Evolutionary conservation across 192 early-diverging fungal genomes (phyloP).

Genomic region (Coemansia pectinata): DNA sequence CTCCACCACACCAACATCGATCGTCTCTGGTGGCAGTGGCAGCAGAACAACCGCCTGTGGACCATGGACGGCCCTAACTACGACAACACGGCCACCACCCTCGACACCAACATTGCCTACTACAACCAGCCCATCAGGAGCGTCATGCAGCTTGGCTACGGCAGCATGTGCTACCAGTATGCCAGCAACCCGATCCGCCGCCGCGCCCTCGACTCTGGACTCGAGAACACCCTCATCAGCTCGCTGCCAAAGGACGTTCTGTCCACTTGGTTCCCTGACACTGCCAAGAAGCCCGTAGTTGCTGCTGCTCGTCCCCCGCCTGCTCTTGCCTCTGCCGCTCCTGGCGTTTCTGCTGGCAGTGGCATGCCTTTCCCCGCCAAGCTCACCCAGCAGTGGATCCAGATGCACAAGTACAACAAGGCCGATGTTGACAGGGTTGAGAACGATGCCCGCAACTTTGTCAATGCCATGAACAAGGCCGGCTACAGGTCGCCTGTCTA

Average conservation of each 20-base stretch:
- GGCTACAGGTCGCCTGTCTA: slow-evolving; percentile 44
- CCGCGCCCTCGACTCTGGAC: slow-evolving; percentile 18
- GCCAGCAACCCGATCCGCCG: slow-evolving; percentile 39
- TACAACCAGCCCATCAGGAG: slow-evolving; percentile 40
- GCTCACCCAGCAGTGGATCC: slow-evolving; percentile 40
- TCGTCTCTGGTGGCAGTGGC: slow-evolving; percentile 58
- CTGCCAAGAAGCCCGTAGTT: slow-evolving; percentile 14
- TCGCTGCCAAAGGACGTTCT: slow-evolving; percentile 35
- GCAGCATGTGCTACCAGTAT: slow-evolving; percentile 57
- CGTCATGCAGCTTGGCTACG: slow-evolving; percentile 57
- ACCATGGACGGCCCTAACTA: slow-evolving; percentile 51
- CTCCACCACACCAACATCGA: slow-evolving; percentile 58
- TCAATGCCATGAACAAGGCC: slow-evolving; percentile 47
- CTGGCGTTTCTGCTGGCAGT: slow-evolving; percentile 9
- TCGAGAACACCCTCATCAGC: slow-evolving; percentile 13
- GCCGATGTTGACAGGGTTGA: slow-evolving; percentile 22
- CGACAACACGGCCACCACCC: slow-evolving; percentile 14
- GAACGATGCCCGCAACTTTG: slow-evolving; percentile 33
- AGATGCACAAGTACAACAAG: slow-evolving; percentile 32
- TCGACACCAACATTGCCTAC: slow-evolving; percentile 37
- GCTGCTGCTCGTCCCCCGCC: background rate
- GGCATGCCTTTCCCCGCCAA: slow-evolving; percentile 38
- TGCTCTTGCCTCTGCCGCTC: background rate
- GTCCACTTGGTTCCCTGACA: slow-evolving; percentile 38
- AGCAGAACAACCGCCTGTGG: slow-evolving; percentile 36